phyloP scores from a whole-genome alignment of 2,329 filamentous ascomycete genomes.

The Pestalotiopsis sp. region DNA sequence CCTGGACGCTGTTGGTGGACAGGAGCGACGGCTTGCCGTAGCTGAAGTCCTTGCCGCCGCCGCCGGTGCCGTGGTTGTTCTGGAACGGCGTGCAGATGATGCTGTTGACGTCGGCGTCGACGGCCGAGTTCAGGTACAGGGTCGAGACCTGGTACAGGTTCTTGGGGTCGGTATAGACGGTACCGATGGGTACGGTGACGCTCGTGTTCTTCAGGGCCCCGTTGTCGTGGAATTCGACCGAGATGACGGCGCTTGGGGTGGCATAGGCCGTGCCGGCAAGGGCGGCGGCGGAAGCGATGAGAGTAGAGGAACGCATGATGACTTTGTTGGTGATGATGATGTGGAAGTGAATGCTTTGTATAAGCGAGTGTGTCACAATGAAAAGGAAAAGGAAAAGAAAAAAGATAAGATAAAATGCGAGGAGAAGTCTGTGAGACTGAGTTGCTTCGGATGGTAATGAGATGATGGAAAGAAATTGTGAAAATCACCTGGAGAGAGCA shows the following conservation, averaged over 20 bases:
- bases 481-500: background rate
- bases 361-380: background rate
- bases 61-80: constrained; percentile 17
- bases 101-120: constrained; percentile 9
- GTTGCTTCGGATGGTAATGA: background rate
- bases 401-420: background rate
- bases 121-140: constrained; percentile 23
- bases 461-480: background rate
- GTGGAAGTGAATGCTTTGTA: background rate
- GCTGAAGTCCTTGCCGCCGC: constrained; percentile 20
- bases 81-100: constrained; percentile 25
- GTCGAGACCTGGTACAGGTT: constrained; percentile 23
- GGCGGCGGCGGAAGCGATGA: constrained; percentile 19
- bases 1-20: constrained; percentile 28
- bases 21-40: constrained; percentile 21
- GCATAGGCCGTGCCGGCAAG: background rate
- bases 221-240: constrained; percentile 22
- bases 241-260: constrained; percentile 15
- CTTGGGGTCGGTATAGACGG: constrained; percentile 15
- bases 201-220: constrained; percentile 6
- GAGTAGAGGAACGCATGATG: constrained; percentile 22
- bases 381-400: background rate
- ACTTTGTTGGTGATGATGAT: background rate
- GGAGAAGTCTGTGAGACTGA: background rate
- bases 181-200: constrained; percentile 18